Base-by-base conservation (phyloP, 805 yeast species). In the Isabelozyma pseudorhagii region DNA sequence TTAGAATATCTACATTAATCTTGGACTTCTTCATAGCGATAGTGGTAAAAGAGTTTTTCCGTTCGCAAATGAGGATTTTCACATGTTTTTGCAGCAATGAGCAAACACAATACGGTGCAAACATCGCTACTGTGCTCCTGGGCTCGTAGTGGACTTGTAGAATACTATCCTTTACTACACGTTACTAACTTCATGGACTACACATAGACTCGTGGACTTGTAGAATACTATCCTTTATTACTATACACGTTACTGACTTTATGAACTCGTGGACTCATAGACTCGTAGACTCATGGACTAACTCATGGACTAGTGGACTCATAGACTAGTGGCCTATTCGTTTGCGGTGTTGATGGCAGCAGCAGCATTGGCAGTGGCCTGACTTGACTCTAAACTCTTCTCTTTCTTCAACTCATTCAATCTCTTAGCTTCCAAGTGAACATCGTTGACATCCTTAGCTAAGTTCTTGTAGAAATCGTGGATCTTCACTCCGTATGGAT, bases 391-490 rank as follows among this genome's bases (percentile, higher is more conserved):
- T 36, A n/a, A 36, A 10, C 43, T 50, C 54, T 64, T 53, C 29
- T 61, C 59, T 59, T 74, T 75, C 66, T 84, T 81, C 60, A 85
- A 60, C 38, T 79, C 85, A 17, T 87, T 87, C 61, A 87, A 74
- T 58, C 93, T 75, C 55, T 75, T 75, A 18, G 96, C 96, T 68
- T 87, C 93, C 48, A 74, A 77, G 64, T 88, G 92, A 45, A 87
- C 87, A 49, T 82, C 83, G 47, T 70, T 68, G 1, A 79, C 86
- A 55, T 83, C 87, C 50, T 71, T 73, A 14, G 79, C 79, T 39
- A 82, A 75, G 27, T 63, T 76, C 31, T 78, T 68, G 67, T 87
- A 88, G 65, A 83, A 85, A 9, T 71, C 69, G 57, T 83, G 85
- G 44, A 87, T 70, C 64, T 75, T 83, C 21, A 79, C 64, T 5